These are phyloP conservation scores for Saturnispora diversa DNA, from an alignment of 805 yeast genomes.

Conservation along the genomic window DNA sequence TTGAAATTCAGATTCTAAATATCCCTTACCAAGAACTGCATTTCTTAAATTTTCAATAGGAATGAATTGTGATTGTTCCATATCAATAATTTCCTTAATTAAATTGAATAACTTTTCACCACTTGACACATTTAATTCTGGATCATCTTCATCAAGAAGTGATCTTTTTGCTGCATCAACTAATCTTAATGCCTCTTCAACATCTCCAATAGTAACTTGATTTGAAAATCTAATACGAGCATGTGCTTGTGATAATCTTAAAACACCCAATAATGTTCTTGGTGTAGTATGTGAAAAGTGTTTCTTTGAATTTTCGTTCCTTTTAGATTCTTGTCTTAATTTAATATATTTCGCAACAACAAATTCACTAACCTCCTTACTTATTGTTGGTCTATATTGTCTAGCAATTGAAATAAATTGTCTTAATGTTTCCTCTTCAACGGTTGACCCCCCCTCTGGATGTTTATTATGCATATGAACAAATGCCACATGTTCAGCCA, in stretches of 20 bases:
- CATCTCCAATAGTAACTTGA: constrained; percentile 66
- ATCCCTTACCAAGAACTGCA: constrained; percentile 71
- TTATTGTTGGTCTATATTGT: constrained; percentile 74
- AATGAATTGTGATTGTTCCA: constrained; percentile 27
- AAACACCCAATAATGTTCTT: constrained; percentile 82
- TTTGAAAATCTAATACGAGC: constrained; percentile 82
- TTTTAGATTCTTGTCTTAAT: constrained; percentile 85
- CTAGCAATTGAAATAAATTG: constrained; percentile 85
- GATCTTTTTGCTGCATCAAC: constrained; percentile 83
- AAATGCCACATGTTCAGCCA: constrained; percentile 90
- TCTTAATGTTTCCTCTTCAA: constrained; percentile 73
- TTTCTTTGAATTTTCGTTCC: constrained; percentile 63
- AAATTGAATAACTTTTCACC: constrained; percentile 65
- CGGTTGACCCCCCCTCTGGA: constrained; percentile 70
- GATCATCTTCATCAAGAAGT: constrained; percentile 47
- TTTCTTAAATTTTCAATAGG: constrained; percentile 46
- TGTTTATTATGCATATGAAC: constrained; percentile 92
- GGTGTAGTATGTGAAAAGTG: constrained; percentile 93
- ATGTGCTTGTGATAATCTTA: constrained; percentile 89
- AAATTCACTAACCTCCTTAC: constrained; percentile 76
- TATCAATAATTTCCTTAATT: constrained; percentile 40
- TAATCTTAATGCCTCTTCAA: constrained; percentile 90
- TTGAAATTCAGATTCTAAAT: constrained; percentile 67
- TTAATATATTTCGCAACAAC: constrained; percentile 81
- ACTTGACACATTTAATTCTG: constrained; percentile 52